Percentiles rank a stretch among this genome's conserved stretches.
Conservation (phyloP, 2,329 filamentous ascomycete species). For the Microsporum audouinii region DNA sequence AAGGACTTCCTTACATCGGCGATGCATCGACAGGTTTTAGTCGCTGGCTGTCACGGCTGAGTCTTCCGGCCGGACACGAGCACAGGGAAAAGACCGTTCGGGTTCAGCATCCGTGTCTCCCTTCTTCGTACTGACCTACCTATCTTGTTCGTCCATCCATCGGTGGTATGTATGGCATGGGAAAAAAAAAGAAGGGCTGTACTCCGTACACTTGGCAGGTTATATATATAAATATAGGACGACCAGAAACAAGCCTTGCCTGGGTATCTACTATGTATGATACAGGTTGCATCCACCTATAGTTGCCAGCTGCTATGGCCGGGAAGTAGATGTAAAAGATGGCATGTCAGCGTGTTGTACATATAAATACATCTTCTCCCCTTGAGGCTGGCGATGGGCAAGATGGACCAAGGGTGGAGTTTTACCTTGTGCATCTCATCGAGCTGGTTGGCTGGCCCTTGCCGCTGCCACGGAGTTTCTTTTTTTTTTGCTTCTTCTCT, state of each 20-base stretch:
- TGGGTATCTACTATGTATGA: no score
- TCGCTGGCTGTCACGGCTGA: neutral
- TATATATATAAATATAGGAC: no score
- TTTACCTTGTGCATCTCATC: neutral
- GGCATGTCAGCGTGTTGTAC: neutral
- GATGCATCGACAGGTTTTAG: neutral
- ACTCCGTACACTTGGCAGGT: no score
- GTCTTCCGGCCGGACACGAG: slow-evolving; percentile 1
- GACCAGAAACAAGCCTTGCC: neutral
- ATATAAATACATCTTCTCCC: neutral
- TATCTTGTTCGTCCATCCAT: no score
- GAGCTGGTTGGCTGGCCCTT: neutral
- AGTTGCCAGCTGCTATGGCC: neutral
- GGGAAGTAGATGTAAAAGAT: neutral
- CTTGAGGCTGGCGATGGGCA: neutral
- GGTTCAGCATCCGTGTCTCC: neutral
- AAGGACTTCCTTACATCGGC: neutral
- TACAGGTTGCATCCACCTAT: no score
- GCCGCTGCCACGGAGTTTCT: neutral
- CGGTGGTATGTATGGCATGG: no score
- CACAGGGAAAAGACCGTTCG: neutral
- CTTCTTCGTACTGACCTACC: neutral
- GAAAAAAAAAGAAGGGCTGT: no score
- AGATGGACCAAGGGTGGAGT: neutral
- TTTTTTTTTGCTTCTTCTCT: neutral